These are phyloP conservation scores for Pleurozium schreberi DNA, from an alignment of 225 moss, liverwort and hornwort genomes.

Conservation along the genomic window DNA sequence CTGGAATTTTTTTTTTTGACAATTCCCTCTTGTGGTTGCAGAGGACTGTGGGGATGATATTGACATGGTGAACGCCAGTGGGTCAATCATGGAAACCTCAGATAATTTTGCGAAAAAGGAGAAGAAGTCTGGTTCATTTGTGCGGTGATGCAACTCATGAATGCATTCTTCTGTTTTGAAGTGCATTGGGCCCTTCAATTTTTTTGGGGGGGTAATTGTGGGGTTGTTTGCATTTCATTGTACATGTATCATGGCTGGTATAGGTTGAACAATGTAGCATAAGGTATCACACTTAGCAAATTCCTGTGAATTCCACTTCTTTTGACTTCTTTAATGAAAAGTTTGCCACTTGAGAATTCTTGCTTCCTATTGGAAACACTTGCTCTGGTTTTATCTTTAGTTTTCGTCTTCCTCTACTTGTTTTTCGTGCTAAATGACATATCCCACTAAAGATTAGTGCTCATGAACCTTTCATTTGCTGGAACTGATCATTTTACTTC, in stretches of 20 bases:
- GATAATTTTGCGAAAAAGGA: conserved; percentile 68
- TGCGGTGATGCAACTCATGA: conserved; percentile 17
- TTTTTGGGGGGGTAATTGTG: background rate
- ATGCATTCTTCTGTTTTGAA: background rate
- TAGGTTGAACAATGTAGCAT: conserved; percentile 44
- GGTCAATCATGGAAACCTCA: conserved; percentile 54
- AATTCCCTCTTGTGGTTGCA: background rate
- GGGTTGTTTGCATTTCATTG: conserved; percentile 22
- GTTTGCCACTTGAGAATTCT: conserved; percentile 19
- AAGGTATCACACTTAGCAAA: conserved; percentile 6
- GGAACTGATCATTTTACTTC: background rate
- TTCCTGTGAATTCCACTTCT: conserved; percentile 7
- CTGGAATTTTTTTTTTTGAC: background rate
- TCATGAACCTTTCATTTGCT: background rate
- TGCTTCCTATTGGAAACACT: background rate
- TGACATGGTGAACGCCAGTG: conserved; percentile 48
- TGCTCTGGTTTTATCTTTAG: background rate
- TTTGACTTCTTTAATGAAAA: conserved; percentile 5
- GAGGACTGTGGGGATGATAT: conserved; percentile 50
- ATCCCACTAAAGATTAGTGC: background rate
- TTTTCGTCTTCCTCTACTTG: background rate
- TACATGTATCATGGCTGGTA: conserved; percentile 44
- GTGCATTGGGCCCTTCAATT: background rate
- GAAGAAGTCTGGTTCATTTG: conserved; percentile 58
- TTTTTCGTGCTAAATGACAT: background rate